Conservation (phyloP, 1,284 basidiomycete species). For the Wallemia ichthyophaga region DNA sequence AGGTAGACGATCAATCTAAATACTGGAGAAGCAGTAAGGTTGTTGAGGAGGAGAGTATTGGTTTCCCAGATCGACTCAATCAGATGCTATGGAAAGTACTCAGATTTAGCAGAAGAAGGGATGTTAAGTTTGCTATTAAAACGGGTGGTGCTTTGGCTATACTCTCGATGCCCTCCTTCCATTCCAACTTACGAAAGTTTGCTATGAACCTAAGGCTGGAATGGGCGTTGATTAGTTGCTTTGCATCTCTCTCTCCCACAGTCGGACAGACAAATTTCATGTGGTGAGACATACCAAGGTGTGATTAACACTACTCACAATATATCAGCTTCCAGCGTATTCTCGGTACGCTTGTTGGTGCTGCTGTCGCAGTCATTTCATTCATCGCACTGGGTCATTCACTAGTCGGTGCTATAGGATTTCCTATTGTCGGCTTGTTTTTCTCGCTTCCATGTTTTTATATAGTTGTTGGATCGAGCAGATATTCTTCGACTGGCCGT, state of each 20-base stretch:
- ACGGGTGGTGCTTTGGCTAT: conserved; percentile 25
- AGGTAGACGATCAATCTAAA: conserved; percentile 49
- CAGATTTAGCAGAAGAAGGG: conserved; percentile 34
- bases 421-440: conserved; percentile 58
- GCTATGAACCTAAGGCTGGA: conserved; percentile 63
- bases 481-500: conserved; percentile 45
- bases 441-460: conserved; percentile 87
- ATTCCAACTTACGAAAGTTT: conserved; percentile 37
- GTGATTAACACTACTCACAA: conserved; percentile 34
- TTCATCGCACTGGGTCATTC: conserved; percentile 35
- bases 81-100: conserved; percentile 46
- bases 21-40: conserved; percentile 45
- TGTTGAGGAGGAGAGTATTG: conserved; percentile 22
- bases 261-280: conserved; percentile 35
- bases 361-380: conserved; percentile 35
- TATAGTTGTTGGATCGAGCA: conserved; percentile 47
- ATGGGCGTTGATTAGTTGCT: conserved; percentile 77
- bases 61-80: conserved; percentile 26
- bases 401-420: conserved; percentile 39
- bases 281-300: conserved; percentile 5
- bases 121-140: conserved; percentile 63
- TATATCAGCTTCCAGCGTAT: conserved; percentile 38
- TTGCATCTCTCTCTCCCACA: conserved; percentile 63
- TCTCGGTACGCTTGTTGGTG: conserved; percentile 56
- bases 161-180: conserved; percentile 57